These are phyloP conservation scores for Colletotrichum paranaense DNA, from an alignment of 2,329 filamentous ascomycete genomes.

Conservation along the genomic window DNA sequence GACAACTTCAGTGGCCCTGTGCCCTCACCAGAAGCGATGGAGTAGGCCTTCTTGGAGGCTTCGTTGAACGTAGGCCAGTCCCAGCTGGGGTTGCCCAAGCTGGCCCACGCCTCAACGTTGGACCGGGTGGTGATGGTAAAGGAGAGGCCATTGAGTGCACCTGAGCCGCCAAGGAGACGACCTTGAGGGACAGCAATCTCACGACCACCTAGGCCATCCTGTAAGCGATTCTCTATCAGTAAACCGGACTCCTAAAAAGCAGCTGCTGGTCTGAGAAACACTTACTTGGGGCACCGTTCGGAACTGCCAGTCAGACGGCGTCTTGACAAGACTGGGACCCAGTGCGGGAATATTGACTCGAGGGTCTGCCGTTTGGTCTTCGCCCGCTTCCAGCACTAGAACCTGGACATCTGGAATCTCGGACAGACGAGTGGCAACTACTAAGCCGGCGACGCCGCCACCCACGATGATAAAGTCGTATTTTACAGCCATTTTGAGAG, in stretches of 20 bases:
- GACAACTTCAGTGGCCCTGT: slow-evolving; percentile 34
- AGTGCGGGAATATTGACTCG: slow-evolving; percentile 40
- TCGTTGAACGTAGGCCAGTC: slow-evolving; percentile 37
- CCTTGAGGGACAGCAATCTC: slow-evolving; percentile 39
- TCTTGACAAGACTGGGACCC: slow-evolving; percentile 40
- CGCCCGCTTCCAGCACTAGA: slow-evolving; percentile 44
- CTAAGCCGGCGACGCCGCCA: slow-evolving; percentile 35
- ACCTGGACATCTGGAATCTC: slow-evolving; percentile 38
- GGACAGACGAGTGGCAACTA: slow-evolving; percentile 32
- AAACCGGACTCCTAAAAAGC: background rate
- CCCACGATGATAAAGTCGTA: slow-evolving; percentile 36
- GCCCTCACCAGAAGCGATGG: slow-evolving; percentile 17
- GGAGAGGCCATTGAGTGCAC: slow-evolving; percentile 42
- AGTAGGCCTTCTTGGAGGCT: slow-evolving; percentile 35
- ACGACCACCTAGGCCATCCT: slow-evolving; percentile 35
- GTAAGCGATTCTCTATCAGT: background rate
- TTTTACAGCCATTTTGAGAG: slow-evolving; percentile 36
- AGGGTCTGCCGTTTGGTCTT: slow-evolving; percentile 41
- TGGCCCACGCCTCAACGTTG: slow-evolving; percentile 42
- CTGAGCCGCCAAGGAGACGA: slow-evolving; percentile 41
- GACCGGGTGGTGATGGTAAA: slow-evolving; percentile 39
- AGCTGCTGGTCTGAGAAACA: background rate
- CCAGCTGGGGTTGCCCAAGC: slow-evolving; percentile 44
- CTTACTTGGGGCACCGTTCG: slow-evolving; percentile 40
- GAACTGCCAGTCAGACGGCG: slow-evolving; percentile 42